Percentiles rank a stretch among this genome's conserved stretches.
Evolutionary conservation across 31 red algal genomes (phyloP).

Genomic region (Bonnemaisonia californica): DNA sequence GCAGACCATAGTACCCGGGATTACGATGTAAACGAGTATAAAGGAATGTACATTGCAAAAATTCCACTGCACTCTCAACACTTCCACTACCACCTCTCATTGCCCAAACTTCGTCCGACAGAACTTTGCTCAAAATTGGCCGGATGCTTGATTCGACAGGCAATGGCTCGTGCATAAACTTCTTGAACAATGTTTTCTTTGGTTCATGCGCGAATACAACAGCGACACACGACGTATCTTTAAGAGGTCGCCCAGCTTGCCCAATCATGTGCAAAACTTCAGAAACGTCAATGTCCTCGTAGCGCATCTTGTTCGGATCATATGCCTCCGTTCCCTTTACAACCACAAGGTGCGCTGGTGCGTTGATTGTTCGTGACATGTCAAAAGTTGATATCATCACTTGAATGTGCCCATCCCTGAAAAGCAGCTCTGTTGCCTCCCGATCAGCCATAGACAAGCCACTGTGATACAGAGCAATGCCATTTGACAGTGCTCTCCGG

Average conservation of each 20-base stretch:
- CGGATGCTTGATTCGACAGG: constrained; percentile 71
- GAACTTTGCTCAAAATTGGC: constrained; percentile 3
- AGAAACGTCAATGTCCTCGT: constrained; percentile 59
- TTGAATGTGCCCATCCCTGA: constrained; percentile 48
- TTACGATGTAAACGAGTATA: constrained; percentile 56
- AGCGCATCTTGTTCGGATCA: constrained; percentile 10
- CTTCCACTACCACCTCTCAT: constrained; percentile 16
- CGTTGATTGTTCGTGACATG: constrained; percentile 44
- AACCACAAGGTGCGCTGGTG: constrained; percentile 64
- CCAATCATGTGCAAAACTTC: constrained; percentile 77
- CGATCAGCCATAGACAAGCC: constrained; percentile 31
- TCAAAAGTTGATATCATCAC: constrained; percentile 61
- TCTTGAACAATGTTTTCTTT: constrained; percentile 74
- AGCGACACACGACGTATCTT: constrained; percentile 45
- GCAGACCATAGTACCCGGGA: constrained; percentile 76
- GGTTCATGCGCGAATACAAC: constrained; percentile 72
- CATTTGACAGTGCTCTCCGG: constrained; percentile 48
- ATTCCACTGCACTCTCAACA: constrained; percentile 50
- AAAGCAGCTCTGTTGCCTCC: constrained; percentile 53
- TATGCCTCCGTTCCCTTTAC: constrained; percentile 84
- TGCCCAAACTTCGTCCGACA: constrained; percentile 60
- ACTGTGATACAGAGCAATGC: constrained; percentile 76
- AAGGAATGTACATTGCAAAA: constrained; percentile 61
- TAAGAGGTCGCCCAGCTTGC: constrained; percentile 38
- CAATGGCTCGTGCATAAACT: constrained; percentile 67